Conservation (phyloP, 345 rosid genomes). For the Reutealis trisperma region DNA sequence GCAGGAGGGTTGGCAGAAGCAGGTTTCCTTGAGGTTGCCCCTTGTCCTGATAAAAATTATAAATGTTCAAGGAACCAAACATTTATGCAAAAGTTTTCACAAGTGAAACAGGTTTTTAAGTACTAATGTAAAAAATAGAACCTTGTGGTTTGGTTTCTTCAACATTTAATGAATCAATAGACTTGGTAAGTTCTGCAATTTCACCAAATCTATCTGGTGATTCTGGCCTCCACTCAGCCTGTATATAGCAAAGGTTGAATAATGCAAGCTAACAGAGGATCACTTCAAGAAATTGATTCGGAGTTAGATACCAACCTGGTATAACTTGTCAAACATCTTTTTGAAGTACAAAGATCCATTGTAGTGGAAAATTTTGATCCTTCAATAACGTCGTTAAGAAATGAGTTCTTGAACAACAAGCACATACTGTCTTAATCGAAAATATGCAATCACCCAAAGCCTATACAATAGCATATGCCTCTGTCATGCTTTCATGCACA, state of each 20-base stretch:
- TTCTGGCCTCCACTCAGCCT: conserved; percentile 95
- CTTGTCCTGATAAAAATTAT: conserved; percentile 50
- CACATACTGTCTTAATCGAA: neutral
- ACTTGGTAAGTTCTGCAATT: conserved; percentile 62
- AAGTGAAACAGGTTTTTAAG: conserved; percentile 8
- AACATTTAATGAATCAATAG: conserved; percentile 63
- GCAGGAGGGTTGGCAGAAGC: conserved; percentile 41
- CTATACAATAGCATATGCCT: neutral
- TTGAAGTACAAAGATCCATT: conserved; percentile 75
- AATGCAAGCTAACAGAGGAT: neutral
- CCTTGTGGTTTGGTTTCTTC: conserved; percentile 67
- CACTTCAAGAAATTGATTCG: neutral
- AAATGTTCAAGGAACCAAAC: conserved; percentile 17
- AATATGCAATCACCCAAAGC: neutral
- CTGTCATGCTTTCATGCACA: neutral
- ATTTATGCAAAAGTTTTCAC: neutral
- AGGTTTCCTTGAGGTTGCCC: conserved; percentile 52
- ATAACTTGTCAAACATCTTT: conserved; percentile 83
- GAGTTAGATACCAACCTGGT: conserved; percentile 56
- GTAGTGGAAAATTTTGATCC: conserved; percentile 81
- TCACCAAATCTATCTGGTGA: conserved; percentile 74
- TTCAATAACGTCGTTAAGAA: conserved; percentile 33
- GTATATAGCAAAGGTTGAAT: conserved; percentile 11
- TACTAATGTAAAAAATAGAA: conserved; percentile 22
- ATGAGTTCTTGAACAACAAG: conserved; percentile 2